Base-by-base conservation (phyloP, 2,329 filamentous ascomycete species). In the Zasmidium angulare region DNA sequence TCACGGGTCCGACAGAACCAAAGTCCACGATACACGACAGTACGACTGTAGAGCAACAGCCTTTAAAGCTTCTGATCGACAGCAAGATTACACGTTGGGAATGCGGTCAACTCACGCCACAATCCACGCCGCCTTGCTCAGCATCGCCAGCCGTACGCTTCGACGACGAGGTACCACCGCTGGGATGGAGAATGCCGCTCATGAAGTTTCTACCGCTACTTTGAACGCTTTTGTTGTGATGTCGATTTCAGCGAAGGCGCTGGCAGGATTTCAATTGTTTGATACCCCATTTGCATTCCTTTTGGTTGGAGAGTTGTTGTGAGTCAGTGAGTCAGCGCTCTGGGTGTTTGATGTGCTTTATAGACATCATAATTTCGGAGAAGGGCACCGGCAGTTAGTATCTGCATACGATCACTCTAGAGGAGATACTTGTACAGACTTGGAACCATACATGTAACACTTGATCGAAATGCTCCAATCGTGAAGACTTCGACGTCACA, bases 51-150 rank as follows among this genome's bases (percentile, higher is more conserved):
- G 29, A 46, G 50, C n/a, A 50, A 55, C 36, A 48, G 11, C n/a
- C 29, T 21, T 24, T 59, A 29, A 29, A 46, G 46, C 56, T 55
- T 2, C 7, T 46, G 22, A 43, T 55, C 43, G 43, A 59, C 4
- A 46, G 46, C n/a, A 23, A 51, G 2, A 31, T 46, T 12, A 29
- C 57, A 2, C 12, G 20, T 21, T 59, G 52, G 57, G 23, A 59
- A 24, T 17, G 52, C 47, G 57, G 57, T 19, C 57, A 59, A 29
- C 29, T 59, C 19, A 59, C 57, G 7, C 57, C 57, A 47, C 31
- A 47, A 7, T 12, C 31, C 10, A 53, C 31, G 22, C 31, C 51
- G 17, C 51, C 51, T 21, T 46, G 36, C 19, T 40, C 22, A 50
- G 17, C 22, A 50, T 26, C 17, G n/a, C 48, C 48, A 14, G 48